These are phyloP conservation scores for Leptodontidium sp. DNA, from an alignment of 2,329 filamentous ascomycete species.

Conservation along the genomic window DNA sequence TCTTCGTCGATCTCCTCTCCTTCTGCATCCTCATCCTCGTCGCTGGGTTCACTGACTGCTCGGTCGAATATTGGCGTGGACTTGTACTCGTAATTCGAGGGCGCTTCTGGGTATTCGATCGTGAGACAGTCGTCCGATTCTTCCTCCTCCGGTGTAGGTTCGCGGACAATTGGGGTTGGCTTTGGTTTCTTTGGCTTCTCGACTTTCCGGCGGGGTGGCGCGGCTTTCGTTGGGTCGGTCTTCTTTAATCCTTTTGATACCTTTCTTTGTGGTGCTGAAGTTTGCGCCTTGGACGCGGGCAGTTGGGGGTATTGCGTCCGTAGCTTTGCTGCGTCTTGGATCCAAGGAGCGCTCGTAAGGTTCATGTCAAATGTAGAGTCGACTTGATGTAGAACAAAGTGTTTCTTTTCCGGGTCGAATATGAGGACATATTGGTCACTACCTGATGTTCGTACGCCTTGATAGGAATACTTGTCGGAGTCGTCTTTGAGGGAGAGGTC, in stretches of 20 bases:
- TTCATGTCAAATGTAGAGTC: constrained; percentile 91
- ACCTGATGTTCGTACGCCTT: constrained; percentile 64
- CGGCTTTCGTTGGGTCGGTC: constrained; percentile 41
- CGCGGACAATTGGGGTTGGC: constrained; percentile 36
- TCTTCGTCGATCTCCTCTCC: constrained; percentile 54
- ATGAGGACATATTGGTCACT: constrained; percentile 72
- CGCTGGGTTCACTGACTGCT: constrained; percentile 49
- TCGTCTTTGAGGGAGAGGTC: constrained; percentile 62
- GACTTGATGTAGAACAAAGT: constrained; percentile 82
- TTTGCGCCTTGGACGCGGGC: constrained; percentile 28
- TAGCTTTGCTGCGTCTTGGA: constrained; percentile 69
- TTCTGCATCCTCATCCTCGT: constrained; percentile 57
- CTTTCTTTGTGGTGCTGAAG: constrained; percentile 38
- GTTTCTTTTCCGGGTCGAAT: constrained; percentile 77
- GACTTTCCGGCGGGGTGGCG: constrained; percentile 44
- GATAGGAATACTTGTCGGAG: constrained; percentile 65
- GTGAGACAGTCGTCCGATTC: constrained; percentile 65
- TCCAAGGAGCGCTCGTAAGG: constrained; percentile 72
- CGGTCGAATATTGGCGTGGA: constrained; percentile 41
- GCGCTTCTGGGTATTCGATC: constrained; percentile 66
- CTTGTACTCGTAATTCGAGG: constrained; percentile 41
- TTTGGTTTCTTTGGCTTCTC: constrained; percentile 48
- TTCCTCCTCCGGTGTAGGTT: constrained; percentile 46
- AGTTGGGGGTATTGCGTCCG: constrained; percentile 74
- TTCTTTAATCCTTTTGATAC: constrained; percentile 43